A percentile compares a stretch with the other conserved stretches of the same genome.
Conservation (phyloP, 2,329 filamentous ascomycete genomes). For the Neonectria faginata region DNA sequence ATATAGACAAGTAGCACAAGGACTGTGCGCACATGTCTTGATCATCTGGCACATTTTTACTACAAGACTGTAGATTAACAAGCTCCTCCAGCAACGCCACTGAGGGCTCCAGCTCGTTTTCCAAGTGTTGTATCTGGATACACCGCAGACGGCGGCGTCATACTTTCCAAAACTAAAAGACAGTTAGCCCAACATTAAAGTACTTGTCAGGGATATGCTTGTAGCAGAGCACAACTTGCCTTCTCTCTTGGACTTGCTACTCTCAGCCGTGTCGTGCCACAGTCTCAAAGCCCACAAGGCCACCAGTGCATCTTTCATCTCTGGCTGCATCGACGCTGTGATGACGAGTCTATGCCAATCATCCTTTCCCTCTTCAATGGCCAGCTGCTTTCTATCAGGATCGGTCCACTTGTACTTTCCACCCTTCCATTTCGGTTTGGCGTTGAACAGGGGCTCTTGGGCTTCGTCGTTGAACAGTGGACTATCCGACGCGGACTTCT, state of each 20-base stretch:
- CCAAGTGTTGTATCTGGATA: background rate
- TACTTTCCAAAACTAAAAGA: background rate
- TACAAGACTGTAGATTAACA: too few species aligned
- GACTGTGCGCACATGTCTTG: too few species aligned
- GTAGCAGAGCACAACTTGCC: background rate
- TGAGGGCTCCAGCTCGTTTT: background rate
- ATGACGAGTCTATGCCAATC: constrained; percentile 5
- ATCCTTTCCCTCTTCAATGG: constrained; percentile 1
- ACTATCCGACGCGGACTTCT: constrained; percentile 20
- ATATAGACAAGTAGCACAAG: too few species aligned
- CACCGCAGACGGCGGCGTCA: background rate
- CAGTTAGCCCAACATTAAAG: background rate
- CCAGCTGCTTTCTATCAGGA: background rate
- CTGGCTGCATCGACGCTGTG: background rate
- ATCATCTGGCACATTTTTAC: too few species aligned
- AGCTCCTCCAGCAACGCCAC: background rate
- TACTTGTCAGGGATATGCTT: too few species aligned
- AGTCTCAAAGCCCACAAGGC: constrained; percentile 32
- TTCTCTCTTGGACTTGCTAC: background rate
- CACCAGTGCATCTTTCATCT: constrained; percentile 17
- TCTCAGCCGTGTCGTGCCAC: constrained; percentile 22
- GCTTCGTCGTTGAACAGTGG: constrained; percentile 12
- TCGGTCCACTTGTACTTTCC: constrained; percentile 29
- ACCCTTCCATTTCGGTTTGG: constrained; percentile 22
- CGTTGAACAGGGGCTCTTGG: constrained; percentile 13